Conservation (phyloP, 2,329 filamentous ascomycete genomes). For the Thelonectria discophora region DNA sequence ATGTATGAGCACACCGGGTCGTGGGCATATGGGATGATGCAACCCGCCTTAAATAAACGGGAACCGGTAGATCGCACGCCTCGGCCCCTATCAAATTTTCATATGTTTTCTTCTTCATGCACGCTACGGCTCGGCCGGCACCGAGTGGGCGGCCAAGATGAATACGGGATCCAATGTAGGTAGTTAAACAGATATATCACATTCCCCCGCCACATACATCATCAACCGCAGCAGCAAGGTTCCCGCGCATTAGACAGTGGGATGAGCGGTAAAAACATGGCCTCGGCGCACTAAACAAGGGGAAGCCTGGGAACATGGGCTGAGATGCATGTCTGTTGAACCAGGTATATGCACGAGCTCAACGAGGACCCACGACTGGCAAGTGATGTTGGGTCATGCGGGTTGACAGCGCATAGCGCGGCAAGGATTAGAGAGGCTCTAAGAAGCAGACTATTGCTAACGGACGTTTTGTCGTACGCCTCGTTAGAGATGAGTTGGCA, state of each 20-base stretch:
- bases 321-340: neutral
- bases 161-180: neutral
- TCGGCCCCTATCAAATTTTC: slow-evolving; percentile 1
- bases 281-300: neutral
- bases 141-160: neutral
- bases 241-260: slow-evolving; percentile 2
- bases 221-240: slow-evolving; percentile 11
- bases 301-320: slow-evolving; percentile 1
- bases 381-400: slow-evolving; percentile 7
- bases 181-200: neutral
- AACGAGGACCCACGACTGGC: neutral
- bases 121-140: slow-evolving; percentile 5
- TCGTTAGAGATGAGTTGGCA: slow-evolving; percentile 1
- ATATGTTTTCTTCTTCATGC: neutral
- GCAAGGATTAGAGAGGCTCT: neutral
- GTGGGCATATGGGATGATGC: neutral
- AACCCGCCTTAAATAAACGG: slow-evolving; percentile 8
- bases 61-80: neutral
- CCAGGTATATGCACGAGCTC: neutral
- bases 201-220: neutral
- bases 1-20: neutral
- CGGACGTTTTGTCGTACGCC: neutral
- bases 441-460: neutral
- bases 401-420: slow-evolving; percentile 3
- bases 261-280: slow-evolving; percentile 2